Conservation (phyloP, 495 filamentous ascomycete genomes). For the Aspergillus wentii region DNA sequence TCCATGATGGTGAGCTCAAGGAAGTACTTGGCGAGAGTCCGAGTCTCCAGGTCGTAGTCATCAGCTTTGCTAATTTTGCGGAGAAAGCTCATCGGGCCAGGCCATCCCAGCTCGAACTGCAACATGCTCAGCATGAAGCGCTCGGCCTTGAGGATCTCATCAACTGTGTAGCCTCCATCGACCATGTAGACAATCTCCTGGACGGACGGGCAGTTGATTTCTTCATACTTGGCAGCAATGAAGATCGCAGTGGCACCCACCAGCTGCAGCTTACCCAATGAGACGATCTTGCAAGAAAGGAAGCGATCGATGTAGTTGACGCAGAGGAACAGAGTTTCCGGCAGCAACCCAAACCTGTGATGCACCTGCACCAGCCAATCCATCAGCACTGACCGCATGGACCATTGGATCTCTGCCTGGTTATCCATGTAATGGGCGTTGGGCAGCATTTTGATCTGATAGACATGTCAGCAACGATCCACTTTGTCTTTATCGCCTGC, state of each 20-base stretch:
- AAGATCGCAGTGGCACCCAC: constrained; percentile 96
- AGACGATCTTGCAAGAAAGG: constrained; percentile 89
- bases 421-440: constrained; percentile 93
- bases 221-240: constrained; percentile 95
- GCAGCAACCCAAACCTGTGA: constrained; percentile 80
- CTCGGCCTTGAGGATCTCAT: constrained; percentile 96
- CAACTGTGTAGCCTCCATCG: constrained; percentile 77
- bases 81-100: constrained; percentile 97
- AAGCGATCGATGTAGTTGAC: constrained; percentile 98
- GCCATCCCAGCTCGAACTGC: constrained; percentile 91
- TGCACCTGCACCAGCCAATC: constrained; percentile 98
- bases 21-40: constrained; percentile 97
- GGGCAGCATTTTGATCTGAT: constrained; percentile 72
- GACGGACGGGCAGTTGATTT: constrained; percentile 93
- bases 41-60: constrained; percentile 93
- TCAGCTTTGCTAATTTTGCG: constrained; percentile 97
- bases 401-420: constrained; percentile 97
- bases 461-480: constrained; percentile 13
- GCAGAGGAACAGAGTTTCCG: constrained; percentile 89
- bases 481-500: too few relatives aligned
- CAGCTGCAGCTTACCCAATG: constrained; percentile 88
- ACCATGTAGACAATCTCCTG: constrained; percentile 98
- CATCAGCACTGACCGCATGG: constrained; percentile 95
- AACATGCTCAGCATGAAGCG: constrained; percentile 97
- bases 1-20: constrained; percentile 96